Base-by-base conservation (phyloP, 306 rosid genomes). In the Pterocarpus macrocarpus region DNA sequence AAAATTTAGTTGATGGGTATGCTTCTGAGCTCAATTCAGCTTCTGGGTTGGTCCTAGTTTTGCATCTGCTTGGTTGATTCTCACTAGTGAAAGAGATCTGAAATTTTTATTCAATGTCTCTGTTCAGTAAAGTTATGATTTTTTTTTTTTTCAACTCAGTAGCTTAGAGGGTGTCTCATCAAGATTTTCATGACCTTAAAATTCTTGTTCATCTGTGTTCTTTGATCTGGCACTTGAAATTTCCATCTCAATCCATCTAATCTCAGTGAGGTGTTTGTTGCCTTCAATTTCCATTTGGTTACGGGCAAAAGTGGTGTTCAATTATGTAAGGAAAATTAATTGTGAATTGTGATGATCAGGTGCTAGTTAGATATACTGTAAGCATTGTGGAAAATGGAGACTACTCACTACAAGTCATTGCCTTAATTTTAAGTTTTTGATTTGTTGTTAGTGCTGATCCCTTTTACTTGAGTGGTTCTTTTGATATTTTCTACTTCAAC, bases 11-110 rank as follows among this genome's bases (percentile, higher is more conserved):
- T 73, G 0, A 43, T 62, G 74, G 8, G 47, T 8, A 5, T 43
- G 47, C 47, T 43, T 43, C 47, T 43, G 9, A 5, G 47, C 47
- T 43, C 2, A 43, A 43, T 43, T 43, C 8, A 43, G 47, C 41
- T 74, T 58, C 63, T 62, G 14, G 45, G 56, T 75, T 53, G 70
- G 75, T 80, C 68, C 64, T 64, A 17, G 15, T 53, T 83, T 71
- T 71, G 13, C 57, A 17, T 43, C 44, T 83, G 7, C 71, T 34
- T 1, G 68, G 30, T 57, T 66, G 67, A 56, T 84, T 43, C 6
- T 14, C 45, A 35, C 47, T 6, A 14, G 57, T 49, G 65, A 71
- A 33, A 45, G 73, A 56, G 59, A 58, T 76, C 38, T 80, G 36
- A 3, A 47, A 1, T 34, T 28, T 38, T 36, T 41, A 17, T 63